Evolutionary conservation across 805 yeast species (phyloP), one percentile per base, ranked within the genome.

Genomic region (Saccharomycopsis fodiens): DNA sequence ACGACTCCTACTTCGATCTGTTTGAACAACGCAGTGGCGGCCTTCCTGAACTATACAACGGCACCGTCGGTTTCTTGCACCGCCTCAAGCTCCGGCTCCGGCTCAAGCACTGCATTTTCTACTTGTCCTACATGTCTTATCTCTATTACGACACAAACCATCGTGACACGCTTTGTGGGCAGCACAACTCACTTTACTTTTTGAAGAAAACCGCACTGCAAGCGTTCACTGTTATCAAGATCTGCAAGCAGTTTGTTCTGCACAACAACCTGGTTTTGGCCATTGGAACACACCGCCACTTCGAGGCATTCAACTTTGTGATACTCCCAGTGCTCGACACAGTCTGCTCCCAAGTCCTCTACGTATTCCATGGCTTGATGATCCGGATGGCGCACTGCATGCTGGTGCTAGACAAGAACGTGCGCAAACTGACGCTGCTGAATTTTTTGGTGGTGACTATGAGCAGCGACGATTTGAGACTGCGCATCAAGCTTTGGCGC

Each of bases 241-340:
- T 35, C 7, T 44, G 45, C 15, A 47, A 47, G 36, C 45, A 39
- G 23, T 47, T 39, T 35, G 27, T 47, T 7, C 19, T 25, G 12
- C 13, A 45, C 32, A 47, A 47, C 21, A 13, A 3, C 13, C 10
- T 16, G 44, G 36, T 16, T 46, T 17, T 36, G 16, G 37, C 37
- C 37, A 46, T 12, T 15, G 36, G 15, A 6, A 32, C 8, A 19
- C 20, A 17, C 36, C 8, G 7, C 8, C 35, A 42, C 8, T 47
- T 47, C 41, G 41, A 47, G 29, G 45, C 40, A 15, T 47, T 47
- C 25, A 47, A 47, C 39, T 44, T 45, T 22, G 27, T 45, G 21
- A 40, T 47, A 8, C 32, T 47, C 15, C 51, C 51, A 25, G 32
- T 36, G 6, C 41, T 47, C 32, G 48, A 47, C 25, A 47, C 48